Evolutionary conservation across 495 filamentous ascomycete species (phyloP), one percentile per base, ranked within the genome.

Genomic region (Penicillium paxilli): DNA sequence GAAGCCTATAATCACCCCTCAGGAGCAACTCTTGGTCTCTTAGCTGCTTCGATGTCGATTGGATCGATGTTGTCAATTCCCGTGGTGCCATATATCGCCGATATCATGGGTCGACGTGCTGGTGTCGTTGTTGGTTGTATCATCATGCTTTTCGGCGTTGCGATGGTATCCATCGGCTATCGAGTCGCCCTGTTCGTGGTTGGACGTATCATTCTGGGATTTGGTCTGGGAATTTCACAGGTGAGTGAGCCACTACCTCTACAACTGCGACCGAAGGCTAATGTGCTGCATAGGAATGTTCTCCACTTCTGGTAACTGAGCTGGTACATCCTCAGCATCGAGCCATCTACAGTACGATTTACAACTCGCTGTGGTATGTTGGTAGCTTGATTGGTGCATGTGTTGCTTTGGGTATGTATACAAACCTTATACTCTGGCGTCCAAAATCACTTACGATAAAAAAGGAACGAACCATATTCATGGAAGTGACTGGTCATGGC

Each of bases 111-210:
- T 50, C 83, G 86, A 38, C 82, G 84, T 54, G 37, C 76, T 52
- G 82, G 83, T 46, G 83, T 88, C 48, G 69, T 82, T 44, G 69
- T 83, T 50, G 86, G 86, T 35, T 85, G 83, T 45, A 55, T 77
- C 4, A 81, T 88, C 62, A 87, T 87, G 83, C 83, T 67, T 25
- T 89, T 90, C 55, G 88, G 88, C 16, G 86, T 90, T 24, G 81
- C 80, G 16, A 84, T 90, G 32, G 78, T 80, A 10, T 53, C 58
- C 10, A 57, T 57, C 9, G 58, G 53, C n/a, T 57, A 60, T 14
- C 47, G 77, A 78, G 44, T 81, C 83, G 32, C 87, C 83, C 25
- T 80, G 72, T 87, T 81, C 62, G 73, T 86, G 49, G 80, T 74
- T 22, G 84, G 82, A 20, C 49, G 74, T 69, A 66, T 73, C 30